phyloP scores from a whole-genome alignment of 169 alveolate species.

The Babesia gibsoni region DNA sequence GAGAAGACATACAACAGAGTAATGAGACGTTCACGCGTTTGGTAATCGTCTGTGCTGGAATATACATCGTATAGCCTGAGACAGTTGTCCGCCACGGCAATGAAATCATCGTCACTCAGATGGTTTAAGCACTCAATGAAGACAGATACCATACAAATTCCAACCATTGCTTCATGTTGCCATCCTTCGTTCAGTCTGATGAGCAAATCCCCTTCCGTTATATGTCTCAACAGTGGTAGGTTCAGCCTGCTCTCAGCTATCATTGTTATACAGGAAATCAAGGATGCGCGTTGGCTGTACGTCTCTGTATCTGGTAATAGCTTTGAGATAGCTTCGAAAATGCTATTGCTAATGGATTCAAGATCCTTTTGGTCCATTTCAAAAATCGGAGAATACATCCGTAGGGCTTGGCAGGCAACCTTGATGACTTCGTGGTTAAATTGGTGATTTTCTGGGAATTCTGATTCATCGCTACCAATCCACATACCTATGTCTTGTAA shows the following conservation, averaged over 20 bases:
- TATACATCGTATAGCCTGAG: conserved; percentile 18
- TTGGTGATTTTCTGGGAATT: conserved; percentile 5
- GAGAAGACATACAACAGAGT: conserved; percentile 1
- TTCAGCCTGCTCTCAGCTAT: conserved; percentile 23
- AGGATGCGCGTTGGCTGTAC: conserved; percentile 5
- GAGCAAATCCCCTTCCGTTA: conserved; percentile 11
- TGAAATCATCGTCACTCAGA: conserved; percentile 10
- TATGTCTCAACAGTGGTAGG: neutral
- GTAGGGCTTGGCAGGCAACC: conserved; percentile 31
- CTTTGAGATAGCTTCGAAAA: conserved; percentile 13
- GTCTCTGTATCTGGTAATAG: conserved; percentile 6
- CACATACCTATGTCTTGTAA: conserved; percentile 7
- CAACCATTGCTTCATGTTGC: conserved; percentile 29
- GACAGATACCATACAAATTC: conserved; percentile 5
- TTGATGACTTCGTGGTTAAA: conserved; percentile 25
- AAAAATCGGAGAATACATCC: neutral
- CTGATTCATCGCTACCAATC: neutral
- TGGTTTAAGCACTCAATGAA: conserved; percentile 23
- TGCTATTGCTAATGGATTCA: neutral
- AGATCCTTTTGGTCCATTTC: neutral
- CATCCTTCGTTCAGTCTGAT: conserved; percentile 20
- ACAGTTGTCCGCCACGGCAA: conserved; percentile 28
- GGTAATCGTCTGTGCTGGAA: conserved; percentile 45
- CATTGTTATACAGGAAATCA: conserved; percentile 22
- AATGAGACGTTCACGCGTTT: conserved; percentile 29